These are phyloP conservation scores for Fusarium euwallaceae DNA, from an alignment of 2,329 filamentous ascomycete species.

Conservation along the genomic window DNA sequence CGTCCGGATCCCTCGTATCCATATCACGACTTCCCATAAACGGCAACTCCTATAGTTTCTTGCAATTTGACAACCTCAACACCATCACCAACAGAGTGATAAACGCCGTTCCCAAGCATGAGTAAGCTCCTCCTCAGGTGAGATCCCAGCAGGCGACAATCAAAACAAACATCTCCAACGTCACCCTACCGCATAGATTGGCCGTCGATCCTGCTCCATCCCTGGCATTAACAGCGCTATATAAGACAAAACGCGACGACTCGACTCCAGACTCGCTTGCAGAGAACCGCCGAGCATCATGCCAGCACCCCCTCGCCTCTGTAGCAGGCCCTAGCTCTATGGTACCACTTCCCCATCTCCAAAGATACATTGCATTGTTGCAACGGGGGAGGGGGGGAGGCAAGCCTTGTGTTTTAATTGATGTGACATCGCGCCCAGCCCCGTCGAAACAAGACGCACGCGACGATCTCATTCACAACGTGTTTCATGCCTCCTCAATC, in stretches of 20 bases:
- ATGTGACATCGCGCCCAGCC: conserved; percentile 36
- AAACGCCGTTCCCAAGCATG: conserved; percentile 24
- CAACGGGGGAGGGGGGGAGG: conserved; percentile 23
- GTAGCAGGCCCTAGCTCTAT: conserved; percentile 17
- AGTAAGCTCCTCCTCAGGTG: conserved; percentile 9
- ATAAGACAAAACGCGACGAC: background rate
- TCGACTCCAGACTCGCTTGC: conserved; percentile 15
- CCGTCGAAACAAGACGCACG: conserved; percentile 42
- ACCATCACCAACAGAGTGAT: conserved; percentile 20
- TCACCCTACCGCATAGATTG: conserved; percentile 25
- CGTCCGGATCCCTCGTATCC: background rate
- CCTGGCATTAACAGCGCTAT: conserved; percentile 31
- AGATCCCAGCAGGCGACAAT: conserved; percentile 27
- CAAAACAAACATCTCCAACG: conserved; percentile 35
- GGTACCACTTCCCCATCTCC: conserved; percentile 39
- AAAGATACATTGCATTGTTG: conserved; percentile 40
- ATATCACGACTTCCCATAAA: conserved; percentile 24
- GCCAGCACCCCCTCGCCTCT: conserved; percentile 15
- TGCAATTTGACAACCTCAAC: conserved; percentile 13
- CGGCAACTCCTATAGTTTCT: conserved; percentile 3
- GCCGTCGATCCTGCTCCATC: conserved; percentile 29
- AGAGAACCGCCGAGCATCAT: conserved; percentile 36
- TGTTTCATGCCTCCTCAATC: conserved; percentile 31
- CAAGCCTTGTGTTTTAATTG: conserved; percentile 36
- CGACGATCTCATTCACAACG: conserved; percentile 30